Base-by-base conservation (phyloP, 2,329 filamentous ascomycete genomes). In the Pseudogymnoascus sp. region DNA sequence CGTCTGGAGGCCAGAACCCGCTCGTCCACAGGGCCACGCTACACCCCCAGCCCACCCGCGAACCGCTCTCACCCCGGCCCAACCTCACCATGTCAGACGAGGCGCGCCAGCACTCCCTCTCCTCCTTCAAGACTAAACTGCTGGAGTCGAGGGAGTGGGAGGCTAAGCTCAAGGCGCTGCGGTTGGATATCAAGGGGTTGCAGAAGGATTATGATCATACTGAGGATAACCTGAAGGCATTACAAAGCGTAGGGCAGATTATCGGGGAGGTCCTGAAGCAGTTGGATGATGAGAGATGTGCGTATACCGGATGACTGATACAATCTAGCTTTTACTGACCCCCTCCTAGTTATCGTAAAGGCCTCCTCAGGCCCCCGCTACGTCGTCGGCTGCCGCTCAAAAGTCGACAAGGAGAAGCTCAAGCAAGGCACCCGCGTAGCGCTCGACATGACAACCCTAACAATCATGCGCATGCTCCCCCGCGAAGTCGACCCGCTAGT, bases 391-490 rank as follows among this genome's bases (percentile, higher is more conserved):
- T 99, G 95, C 81, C 88, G 95, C 73, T 97, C 93, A 67, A 99
- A 99, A 79, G 95, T 99, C 73, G 95, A 99, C 81, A 97, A 96
- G 80, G 81, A 83, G 67, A 97, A 97, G 82, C 81, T 99, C 75
- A 99, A 97, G 84, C 95, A 99, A 79, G 96, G 96, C 72, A 97
- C 93, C 29, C 91, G 95, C 73, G 95, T 99, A 63, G 93, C 95
- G 36, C 87, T 99, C 65, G 95, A 99, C 74, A 99, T 99, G 95
- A 99, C 95, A 61, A 99, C 95, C 18, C 89, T 99, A 70, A 99
- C 95, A 66, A 99, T 99, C 78, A 99, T 99, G 95, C 91, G 95
- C 73, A 99, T 99, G 95, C 83, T 99, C 57, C 96, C 95, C 65
- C 89, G 95, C 76, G 95, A 99, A 81, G 96, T 99, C 74, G 95